Conservation (phyloP, 495 filamentous ascomycete genomes). For the Aspergillus baeticus region DNA sequence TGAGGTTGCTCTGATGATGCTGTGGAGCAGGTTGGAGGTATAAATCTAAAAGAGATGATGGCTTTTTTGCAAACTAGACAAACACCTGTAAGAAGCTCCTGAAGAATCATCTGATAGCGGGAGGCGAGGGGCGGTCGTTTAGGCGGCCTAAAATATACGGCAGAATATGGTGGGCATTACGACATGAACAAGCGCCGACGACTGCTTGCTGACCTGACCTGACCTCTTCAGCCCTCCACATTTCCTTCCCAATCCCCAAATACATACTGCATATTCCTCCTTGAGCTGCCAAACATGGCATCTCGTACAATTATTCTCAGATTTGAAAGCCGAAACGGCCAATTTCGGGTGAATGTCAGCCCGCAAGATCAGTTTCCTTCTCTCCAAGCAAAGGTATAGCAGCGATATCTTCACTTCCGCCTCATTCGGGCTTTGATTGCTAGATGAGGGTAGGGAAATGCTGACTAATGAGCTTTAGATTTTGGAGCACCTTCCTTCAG, state of each 20-base stretch:
- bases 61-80: neutral
- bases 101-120: neutral
- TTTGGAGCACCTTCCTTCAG: conserved; percentile 61
- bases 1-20: too few species aligned
- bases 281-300: conserved; percentile 33
- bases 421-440: too few species aligned
- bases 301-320: conserved; percentile 47
- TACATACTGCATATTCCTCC: neutral
- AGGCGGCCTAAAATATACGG: neutral
- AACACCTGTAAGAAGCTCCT: neutral
- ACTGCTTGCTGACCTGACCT: conserved; percentile 8
- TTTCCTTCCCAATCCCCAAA: neutral
- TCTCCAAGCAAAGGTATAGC: conserved; percentile 42
- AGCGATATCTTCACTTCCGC: neutral
- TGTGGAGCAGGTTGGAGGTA: too few species aligned
- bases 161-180: conserved; percentile 7
- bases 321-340: conserved; percentile 56
- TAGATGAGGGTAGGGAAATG: neutral
- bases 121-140: neutral
- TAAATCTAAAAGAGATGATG: too few species aligned
- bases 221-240: neutral
- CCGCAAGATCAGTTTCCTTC: conserved; percentile 47
- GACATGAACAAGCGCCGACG: conserved; percentile 7
- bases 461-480: conserved; percentile 40
- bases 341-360: conserved; percentile 51